Evolutionary conservation across 2,329 filamentous ascomycete genomes (phyloP).

Genomic region (Torrubiellomyces zombiae): DNA sequence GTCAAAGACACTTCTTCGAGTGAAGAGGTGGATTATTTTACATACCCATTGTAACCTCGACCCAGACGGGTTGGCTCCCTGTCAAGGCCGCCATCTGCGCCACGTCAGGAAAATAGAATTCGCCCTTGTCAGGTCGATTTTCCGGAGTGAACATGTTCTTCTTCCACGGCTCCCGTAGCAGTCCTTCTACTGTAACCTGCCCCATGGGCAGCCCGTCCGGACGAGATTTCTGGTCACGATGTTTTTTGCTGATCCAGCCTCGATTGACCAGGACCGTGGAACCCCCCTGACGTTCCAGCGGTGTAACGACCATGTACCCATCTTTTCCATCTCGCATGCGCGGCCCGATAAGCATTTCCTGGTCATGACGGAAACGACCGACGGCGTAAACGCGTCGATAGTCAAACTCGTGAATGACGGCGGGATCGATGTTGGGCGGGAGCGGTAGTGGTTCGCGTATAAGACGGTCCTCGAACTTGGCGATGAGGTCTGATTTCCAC

Average conservation of each 20-base stretch:
- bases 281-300: conserved; percentile 53
- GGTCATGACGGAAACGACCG: conserved; percentile 66
- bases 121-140: conserved; percentile 65
- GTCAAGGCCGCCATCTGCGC: conserved; percentile 72
- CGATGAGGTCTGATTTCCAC: conserved; percentile 88
- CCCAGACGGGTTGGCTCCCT: conserved; percentile 78
- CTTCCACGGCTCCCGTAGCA: conserved; percentile 82
- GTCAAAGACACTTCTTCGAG: too few relatives aligned
- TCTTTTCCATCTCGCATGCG: conserved; percentile 77
- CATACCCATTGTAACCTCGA: conserved; percentile 87
- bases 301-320: conserved; percentile 83
- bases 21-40: too few relatives aligned
- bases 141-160: conserved; percentile 96
- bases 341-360: conserved; percentile 92
- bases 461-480: conserved; percentile 81
- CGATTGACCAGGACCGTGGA: conserved; percentile 74
- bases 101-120: conserved; percentile 94
- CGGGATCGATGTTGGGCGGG: conserved; percentile 65
- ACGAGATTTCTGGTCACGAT: conserved; percentile 48
- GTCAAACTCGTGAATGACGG: conserved; percentile 77
- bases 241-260: conserved; percentile 77
- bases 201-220: conserved; percentile 49
- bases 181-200: conserved; percentile 63
- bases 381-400: conserved; percentile 67
- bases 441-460: conserved; percentile 73